phyloP scores from a whole-genome alignment of 345 rosid genomes.

The Hibiscus mutabilis region DNA sequence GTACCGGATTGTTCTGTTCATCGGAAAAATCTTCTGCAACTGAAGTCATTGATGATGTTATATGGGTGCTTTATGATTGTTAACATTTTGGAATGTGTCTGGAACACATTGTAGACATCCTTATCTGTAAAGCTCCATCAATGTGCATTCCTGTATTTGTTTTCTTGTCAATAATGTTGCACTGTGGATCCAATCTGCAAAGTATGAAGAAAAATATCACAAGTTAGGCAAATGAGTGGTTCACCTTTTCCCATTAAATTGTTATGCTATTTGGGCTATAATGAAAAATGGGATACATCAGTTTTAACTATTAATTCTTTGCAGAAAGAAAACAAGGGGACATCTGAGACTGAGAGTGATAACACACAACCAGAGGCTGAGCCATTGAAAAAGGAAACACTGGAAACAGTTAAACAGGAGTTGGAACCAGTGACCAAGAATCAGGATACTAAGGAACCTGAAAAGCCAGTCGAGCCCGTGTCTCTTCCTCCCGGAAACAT shows the following conservation, averaged over 20 bases:
- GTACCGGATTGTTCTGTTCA: neutral
- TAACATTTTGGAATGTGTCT: neutral
- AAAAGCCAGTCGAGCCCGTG: neutral
- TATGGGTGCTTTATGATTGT: neutral
- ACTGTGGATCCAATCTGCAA: neutral
- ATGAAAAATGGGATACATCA: neutral
- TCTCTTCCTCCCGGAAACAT: neutral
- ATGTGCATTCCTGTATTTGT: neutral
- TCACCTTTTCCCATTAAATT: neutral
- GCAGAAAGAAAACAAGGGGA: conserved; percentile 6
- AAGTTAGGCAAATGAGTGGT: neutral
- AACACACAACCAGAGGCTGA: neutral
- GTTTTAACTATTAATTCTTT: neutral
- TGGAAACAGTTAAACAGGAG: neutral
- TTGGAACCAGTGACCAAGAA: neutral
- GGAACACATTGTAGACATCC: neutral
- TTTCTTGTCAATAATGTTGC: neutral
- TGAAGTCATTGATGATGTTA: neutral
- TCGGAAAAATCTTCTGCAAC: neutral
- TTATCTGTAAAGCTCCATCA: conserved; percentile 4
- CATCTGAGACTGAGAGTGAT: conserved; percentile 7
- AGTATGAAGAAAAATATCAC: neutral
- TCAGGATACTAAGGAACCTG: neutral
- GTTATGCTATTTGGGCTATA: neutral
- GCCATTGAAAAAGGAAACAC: neutral